phyloP scores from a whole-genome alignment of 306 rosid genomes.

The Quercus robur region DNA sequence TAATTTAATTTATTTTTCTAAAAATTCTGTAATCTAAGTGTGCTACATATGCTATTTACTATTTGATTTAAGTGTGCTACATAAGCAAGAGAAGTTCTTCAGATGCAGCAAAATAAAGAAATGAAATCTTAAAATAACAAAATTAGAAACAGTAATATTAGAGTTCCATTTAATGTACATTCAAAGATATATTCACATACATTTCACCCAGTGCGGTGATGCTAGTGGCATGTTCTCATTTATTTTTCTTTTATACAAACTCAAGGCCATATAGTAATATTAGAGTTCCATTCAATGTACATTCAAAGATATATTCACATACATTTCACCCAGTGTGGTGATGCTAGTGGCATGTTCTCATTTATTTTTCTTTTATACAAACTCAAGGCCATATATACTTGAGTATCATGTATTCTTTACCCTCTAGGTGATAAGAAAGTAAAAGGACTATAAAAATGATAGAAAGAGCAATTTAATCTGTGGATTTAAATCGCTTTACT shows the following conservation, averaged over 20 bases:
- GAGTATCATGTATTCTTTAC: neutral
- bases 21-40: neutral
- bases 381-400: neutral
- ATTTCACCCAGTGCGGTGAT: neutral
- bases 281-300: neutral
- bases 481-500: constrained; percentile 46
- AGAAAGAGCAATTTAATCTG: constrained; percentile 20
- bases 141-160: neutral
- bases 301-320: neutral
- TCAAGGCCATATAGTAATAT: neutral
- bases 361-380: neutral
- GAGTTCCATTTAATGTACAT: neutral
- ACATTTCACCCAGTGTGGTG: neutral
- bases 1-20: too few species aligned
- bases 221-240: neutral
- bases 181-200: neutral
- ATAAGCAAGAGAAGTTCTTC: neutral
- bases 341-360: neutral
- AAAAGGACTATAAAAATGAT: neutral
- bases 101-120: neutral
- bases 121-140: neutral
- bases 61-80: neutral
- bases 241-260: neutral
- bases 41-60: too few species aligned
- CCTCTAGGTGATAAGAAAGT: neutral